phyloP scores from a whole-genome alignment of 305 asterid species.

The Rubia occidens region DNA sequence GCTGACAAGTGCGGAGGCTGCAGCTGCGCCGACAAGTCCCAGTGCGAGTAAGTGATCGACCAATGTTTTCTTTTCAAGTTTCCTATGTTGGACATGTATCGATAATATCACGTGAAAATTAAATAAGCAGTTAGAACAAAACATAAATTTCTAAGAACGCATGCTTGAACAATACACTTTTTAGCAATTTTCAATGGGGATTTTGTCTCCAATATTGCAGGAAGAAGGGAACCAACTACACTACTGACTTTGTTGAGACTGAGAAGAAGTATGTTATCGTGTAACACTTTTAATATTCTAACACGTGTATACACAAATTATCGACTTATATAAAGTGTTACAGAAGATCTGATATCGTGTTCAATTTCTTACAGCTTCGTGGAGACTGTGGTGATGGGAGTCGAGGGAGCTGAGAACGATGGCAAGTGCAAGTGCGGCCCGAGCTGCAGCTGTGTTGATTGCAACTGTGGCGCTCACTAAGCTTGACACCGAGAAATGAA shows the following conservation, averaged over 20 bases:
- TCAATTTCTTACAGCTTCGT: constrained; percentile 30
- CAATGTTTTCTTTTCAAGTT: no score
- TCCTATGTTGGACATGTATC: no score
- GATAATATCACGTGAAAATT: no score
- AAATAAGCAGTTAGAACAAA: no score
- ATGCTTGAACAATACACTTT: no score
- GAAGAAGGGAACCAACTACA: constrained; percentile 45
- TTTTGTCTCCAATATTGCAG: constrained; percentile 25
- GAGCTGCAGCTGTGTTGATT: constrained; percentile 48
- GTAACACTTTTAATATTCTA: not conserved
- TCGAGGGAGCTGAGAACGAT: constrained; percentile 36
- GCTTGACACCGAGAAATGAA: not conserved
- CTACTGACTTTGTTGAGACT: constrained; percentile 34
- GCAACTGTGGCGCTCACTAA: constrained; percentile 50
- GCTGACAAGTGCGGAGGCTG: constrained; percentile 50
- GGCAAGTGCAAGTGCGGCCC: constrained; percentile 70
- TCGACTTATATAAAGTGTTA: not conserved
- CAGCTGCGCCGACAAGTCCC: constrained; percentile 38
- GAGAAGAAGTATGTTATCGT: constrained; percentile 30
- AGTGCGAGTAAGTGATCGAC: constrained; percentile 39
- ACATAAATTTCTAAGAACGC: no score
- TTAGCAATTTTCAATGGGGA: not conserved
- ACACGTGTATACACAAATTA: not conserved
- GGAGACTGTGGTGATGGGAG: constrained; percentile 24
- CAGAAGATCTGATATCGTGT: not conserved